Conservation (phyloP, 331 rosid species). For the Prunus yedoensis region DNA sequence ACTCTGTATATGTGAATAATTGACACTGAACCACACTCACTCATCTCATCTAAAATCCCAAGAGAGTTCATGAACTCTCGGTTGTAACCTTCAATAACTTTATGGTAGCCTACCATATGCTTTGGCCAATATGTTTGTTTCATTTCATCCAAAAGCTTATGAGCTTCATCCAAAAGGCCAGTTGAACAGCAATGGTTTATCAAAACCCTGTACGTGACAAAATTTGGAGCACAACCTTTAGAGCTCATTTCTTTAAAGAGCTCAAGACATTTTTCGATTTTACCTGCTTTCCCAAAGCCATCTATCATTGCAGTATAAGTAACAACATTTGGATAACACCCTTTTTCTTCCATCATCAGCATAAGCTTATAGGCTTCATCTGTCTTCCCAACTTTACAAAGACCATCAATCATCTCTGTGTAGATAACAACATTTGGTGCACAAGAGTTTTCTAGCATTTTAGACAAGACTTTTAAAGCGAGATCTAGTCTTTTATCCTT, state of each 20-base stretch:
- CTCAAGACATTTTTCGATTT: slow-evolving; percentile 70
- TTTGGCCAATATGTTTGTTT: slow-evolving; percentile 92
- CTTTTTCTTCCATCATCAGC: slow-evolving; percentile 89
- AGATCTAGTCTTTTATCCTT: slow-evolving; percentile 83
- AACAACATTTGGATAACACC: slow-evolving; percentile 84
- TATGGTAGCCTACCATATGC: slow-evolving; percentile 65
- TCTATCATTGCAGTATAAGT: slow-evolving; percentile 96
- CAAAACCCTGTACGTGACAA: slow-evolving; percentile 77
- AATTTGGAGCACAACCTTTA: slow-evolving; percentile 92
- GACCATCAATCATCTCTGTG: slow-evolving; percentile 93
- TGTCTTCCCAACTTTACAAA: slow-evolving; percentile 77
- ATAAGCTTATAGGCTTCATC: slow-evolving; percentile 84
- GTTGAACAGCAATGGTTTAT: slow-evolving; percentile 75
- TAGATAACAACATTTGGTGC: slow-evolving; percentile 89
- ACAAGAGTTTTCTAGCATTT: slow-evolving; percentile 79
- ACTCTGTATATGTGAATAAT: slow-evolving; percentile 55
- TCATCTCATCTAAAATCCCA: slow-evolving; percentile 70
- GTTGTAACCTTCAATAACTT: slow-evolving; percentile 77
- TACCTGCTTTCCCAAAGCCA: slow-evolving; percentile 80
- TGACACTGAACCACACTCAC: slow-evolving; percentile 59
- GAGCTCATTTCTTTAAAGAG: slow-evolving; percentile 80
- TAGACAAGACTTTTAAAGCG: slow-evolving; percentile 78
- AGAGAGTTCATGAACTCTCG: slow-evolving; percentile 66
- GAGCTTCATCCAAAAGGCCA: slow-evolving; percentile 80
- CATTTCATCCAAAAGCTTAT: slow-evolving; percentile 81